Base-by-base conservation (phyloP, 192 early-diverging fungal species). In the Coemansia sp. region DNA sequence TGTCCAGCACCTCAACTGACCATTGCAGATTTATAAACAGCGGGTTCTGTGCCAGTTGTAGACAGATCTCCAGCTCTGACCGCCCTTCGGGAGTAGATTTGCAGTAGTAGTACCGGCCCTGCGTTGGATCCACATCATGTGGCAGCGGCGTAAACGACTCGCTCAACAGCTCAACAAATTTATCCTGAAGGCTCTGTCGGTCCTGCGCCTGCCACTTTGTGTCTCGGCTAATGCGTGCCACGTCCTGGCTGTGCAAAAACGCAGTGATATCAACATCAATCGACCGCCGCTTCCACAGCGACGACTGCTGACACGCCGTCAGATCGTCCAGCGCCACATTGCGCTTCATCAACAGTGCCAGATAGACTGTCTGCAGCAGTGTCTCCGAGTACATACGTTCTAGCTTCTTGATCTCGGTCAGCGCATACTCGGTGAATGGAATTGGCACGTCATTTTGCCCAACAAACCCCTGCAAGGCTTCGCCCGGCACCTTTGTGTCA, bases 171-270 rank as follows among this genome's bases (percentile, higher is more conserved):
- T 66, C 64, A 22, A 43, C 38, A 49, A 82, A 82, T 54, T 57
- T 69, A 21, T 59, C 61, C 45, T 82, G 74, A 54, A 82, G 56
- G 22, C 57, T 67, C 65, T 69, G 64, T 0, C 60, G 58, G 56
- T 75, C 78, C 52, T 62, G 68, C 23, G 60, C 71, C 49, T 76
- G 70, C 74, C 73, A 73, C 35, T 69, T 57, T 14, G 48, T 48
- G 22, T 70, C 70, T n/a, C 74, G 60, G 45, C 65, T 73, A 15
- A 70, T 52, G 15, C 75, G 67, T 14, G 75, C 75, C 1, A 65
- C 75, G 25, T 82, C 79, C 62, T 82, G 79, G 67, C 79, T 82
- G 45, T 82, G 79, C n/a, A 82, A 59, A 29, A 82, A 82, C 5
- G 75, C 75, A 5, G 79, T 82, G 25, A 82, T 76, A 50, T 82